phyloP scores from a whole-genome alignment of 2,329 filamentous ascomycete genomes.

The Colletotrichum limetticola region DNA sequence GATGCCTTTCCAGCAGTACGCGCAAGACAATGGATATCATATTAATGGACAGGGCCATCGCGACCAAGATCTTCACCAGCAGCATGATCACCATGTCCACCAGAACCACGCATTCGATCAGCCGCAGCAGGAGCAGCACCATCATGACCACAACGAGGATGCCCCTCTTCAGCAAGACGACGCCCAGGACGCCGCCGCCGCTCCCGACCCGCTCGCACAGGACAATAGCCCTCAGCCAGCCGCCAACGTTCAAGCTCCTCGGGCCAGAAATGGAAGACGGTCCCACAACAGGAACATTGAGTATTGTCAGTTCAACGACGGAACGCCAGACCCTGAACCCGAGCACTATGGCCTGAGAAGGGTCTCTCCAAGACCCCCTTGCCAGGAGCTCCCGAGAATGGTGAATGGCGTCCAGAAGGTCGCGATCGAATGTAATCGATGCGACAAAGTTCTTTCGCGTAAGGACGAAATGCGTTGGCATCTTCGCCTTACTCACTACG shows the following conservation, averaged over 20 bases:
- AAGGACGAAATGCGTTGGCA: neutral
- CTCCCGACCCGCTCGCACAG: too few relatives aligned
- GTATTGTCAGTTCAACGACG: neutral
- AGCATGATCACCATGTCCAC: too few relatives aligned
- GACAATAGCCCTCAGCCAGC: neutral
- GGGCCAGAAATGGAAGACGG: neutral
- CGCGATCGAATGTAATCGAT: neutral
- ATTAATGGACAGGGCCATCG: too few relatives aligned
- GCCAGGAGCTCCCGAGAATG: neutral
- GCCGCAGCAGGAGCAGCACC: neutral
- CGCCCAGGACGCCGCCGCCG: too few relatives aligned
- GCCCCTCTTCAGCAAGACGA: too few relatives aligned
- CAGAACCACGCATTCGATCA: too few relatives aligned
- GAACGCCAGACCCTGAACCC: neutral
- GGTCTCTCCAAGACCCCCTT: neutral
- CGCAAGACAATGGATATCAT: too few relatives aligned
- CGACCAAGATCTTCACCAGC: too few relatives aligned
- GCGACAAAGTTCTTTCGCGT: neutral
- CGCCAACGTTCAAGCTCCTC: neutral
- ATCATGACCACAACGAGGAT: neutral
- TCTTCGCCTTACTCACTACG: neutral
- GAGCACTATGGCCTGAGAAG: neutral
- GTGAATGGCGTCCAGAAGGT: neutral
- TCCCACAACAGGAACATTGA: neutral
- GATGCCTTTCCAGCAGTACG: too few relatives aligned